A percentile compares a stretch with the other conserved stretches of the same genome.
These are phyloP conservation scores for Fusarium staphyleae DNA, from an alignment of 2,329 filamentous ascomycete genomes.

Conservation along the genomic window DNA sequence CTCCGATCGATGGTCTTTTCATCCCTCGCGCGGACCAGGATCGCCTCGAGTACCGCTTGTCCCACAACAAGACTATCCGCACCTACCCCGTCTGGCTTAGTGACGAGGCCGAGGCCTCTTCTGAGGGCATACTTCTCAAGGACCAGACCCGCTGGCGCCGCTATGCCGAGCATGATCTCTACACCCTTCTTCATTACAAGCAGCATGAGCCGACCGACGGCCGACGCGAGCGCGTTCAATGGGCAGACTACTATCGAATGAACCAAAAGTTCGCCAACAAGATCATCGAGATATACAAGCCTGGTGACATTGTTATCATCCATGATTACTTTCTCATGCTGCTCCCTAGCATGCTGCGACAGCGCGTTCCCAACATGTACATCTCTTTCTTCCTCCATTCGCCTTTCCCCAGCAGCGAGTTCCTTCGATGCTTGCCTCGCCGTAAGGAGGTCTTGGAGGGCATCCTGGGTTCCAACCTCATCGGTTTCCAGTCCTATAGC, in stretches of 20 bases:
- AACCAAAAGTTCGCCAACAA: conserved; percentile 91
- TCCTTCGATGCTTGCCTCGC: conserved; percentile 85
- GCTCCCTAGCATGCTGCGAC: conserved; percentile 85
- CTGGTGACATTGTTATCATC: conserved; percentile 89
- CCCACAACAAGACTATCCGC: conserved; percentile 75
- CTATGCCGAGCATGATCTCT: conserved; percentile 90
- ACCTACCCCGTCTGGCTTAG: conserved; percentile 89
- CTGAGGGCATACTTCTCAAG: conserved; percentile 75
- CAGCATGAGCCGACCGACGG: conserved; percentile 90
- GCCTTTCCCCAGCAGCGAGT: conserved; percentile 96
- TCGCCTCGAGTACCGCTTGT: conserved; percentile 76
- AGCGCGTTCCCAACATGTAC: conserved; percentile 86
- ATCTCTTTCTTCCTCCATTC: conserved; percentile 95
- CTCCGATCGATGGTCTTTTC: conserved; percentile 71
- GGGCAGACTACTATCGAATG: conserved; percentile 92
- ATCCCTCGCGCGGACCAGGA: conserved; percentile 74
- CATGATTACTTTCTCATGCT: conserved; percentile 95
- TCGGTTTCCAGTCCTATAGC: conserved; percentile 95
- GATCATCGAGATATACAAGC: conserved; percentile 88
- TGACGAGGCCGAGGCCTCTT: conserved; percentile 72
- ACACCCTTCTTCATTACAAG: conserved; percentile 95
- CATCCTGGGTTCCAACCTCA: conserved; percentile 87
- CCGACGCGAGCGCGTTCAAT: conserved; percentile 79
- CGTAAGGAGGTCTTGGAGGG: conserved; percentile 92
- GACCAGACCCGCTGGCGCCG: conserved; percentile 88